Evolutionary conservation across 164 flowering plant genomes (phyloP), one percentile per base, ranked within the genome.

Genomic region (Sextonia rubra): DNA sequence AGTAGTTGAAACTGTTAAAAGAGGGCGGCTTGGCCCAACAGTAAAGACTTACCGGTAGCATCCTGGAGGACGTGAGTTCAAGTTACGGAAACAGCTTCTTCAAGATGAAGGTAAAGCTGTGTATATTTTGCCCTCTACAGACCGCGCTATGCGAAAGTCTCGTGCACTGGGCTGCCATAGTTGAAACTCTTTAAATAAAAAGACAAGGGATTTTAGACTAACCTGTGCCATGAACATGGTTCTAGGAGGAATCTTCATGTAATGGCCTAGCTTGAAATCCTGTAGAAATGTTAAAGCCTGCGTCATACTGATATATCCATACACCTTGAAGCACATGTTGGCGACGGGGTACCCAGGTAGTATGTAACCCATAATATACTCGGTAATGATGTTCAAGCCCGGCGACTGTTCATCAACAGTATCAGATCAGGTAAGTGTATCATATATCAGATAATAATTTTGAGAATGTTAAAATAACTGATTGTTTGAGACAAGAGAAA

Each of bases 201-300:
- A 69, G 49, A 20, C 26, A 20, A 44, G 29, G 24, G 49, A 62
- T 37, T 37, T 37, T 37, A 37, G 63, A 64, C 68, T 69, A 8
- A 89, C 96, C 89, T 92, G 97, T 47, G 97, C 96, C 92, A 90
- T 90, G 84, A 90, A 94, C 97, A 94, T 94, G 23, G 90, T 80
- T 79, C 92, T 80, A 0, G 98, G 98, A 70, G 98, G 98, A 26
- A 94, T 91, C 78, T 94, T 94, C 98, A 94, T 94, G 86, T 94
- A 94, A 77, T 94, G 98, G 2, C 98, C 98, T 18, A 94, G 90
- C 80, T 94, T 94, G 87, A 94, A 92, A 78, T 94, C 97, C 79
- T 86, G 90, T 18, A 94, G 80, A 81, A 92, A 94, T 12, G 92
- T 82, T 58, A 92, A 52, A 17, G 93, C 98, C 73, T 94, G 98